phyloP scores from a whole-genome alignment of 2,329 filamentous ascomycete species.

The Tolypocladium tropicale region DNA sequence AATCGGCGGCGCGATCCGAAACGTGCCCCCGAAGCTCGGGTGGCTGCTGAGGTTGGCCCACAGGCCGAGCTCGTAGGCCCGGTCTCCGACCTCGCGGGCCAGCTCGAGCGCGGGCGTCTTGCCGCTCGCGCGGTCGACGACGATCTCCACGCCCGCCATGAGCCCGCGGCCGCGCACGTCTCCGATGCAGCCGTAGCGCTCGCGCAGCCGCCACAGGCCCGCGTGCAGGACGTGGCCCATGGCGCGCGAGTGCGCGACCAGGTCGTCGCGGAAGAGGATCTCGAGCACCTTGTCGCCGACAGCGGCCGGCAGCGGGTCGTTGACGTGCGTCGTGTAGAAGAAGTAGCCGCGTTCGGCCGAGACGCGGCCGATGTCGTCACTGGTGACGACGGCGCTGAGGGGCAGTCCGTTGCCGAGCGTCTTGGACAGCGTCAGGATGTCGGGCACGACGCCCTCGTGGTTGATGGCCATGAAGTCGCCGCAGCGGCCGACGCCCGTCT shows the following conservation, averaged over 20 bases:
- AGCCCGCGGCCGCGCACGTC: slow-evolving; percentile 50
- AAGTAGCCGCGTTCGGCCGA: slow-evolving; percentile 39
- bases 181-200: slow-evolving; percentile 49
- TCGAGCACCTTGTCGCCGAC: slow-evolving; percentile 53
- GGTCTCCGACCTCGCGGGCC: slow-evolving; percentile 33
- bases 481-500: slow-evolving; percentile 47
- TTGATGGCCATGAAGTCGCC: slow-evolving; percentile 51
- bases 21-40: slow-evolving; percentile 44
- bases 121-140: slow-evolving; percentile 34
- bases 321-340: slow-evolving; percentile 52
- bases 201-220: slow-evolving; percentile 34
- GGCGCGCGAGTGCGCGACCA: slow-evolving; percentile 33
- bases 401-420: slow-evolving; percentile 52
- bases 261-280: slow-evolving; percentile 44
- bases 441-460: slow-evolving; percentile 40
- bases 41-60: slow-evolving; percentile 47
- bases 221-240: slow-evolving; percentile 35
- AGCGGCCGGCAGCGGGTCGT: slow-evolving; percentile 49
- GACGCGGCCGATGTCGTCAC: slow-evolving; percentile 37
- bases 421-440: slow-evolving; percentile 52
- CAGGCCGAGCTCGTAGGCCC: slow-evolving; percentile 39
- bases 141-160: slow-evolving; percentile 49
- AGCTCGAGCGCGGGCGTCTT: slow-evolving; percentile 37
- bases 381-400: slow-evolving; percentile 46
- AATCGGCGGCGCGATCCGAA: slow-evolving; percentile 50